Evolutionary conservation across 371 early-diverging fungal species (phyloP).

Genomic region (Conidiobolus incongruus): DNA sequence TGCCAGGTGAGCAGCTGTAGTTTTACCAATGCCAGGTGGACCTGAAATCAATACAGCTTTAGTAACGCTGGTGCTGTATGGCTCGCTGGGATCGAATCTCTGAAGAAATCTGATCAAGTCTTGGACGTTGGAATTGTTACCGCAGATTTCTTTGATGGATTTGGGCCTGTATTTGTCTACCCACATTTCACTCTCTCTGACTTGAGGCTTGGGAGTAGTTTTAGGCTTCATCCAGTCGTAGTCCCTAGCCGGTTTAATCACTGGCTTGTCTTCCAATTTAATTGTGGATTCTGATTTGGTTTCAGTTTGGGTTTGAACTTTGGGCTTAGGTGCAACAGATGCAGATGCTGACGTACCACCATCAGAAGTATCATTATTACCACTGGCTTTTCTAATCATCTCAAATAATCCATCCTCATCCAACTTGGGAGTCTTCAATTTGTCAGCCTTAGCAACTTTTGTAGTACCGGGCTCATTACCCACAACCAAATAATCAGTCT

Average conservation of each 20-base stretch:
- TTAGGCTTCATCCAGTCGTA: no score
- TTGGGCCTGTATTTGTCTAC: slow-evolving; percentile 92
- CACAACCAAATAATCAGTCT: slow-evolving; percentile 75
- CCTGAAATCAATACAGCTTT: slow-evolving; percentile 86
- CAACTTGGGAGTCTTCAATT: slow-evolving; percentile 25
- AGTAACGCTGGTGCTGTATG: slow-evolving; percentile 13
- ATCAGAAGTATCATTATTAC: neutral
- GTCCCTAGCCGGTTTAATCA: neutral
- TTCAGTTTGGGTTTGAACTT: no score
- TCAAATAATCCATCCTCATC: neutral
- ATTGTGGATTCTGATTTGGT: neutral
- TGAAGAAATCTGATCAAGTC: slow-evolving; percentile 51
- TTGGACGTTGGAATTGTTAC: slow-evolving; percentile 61
- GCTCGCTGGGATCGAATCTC: slow-evolving; percentile 18
- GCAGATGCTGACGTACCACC: slow-evolving; percentile 1
- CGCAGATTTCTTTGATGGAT: slow-evolving; percentile 63
- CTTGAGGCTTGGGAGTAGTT: no score
- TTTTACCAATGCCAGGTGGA: slow-evolving; percentile 98
- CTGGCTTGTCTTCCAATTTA: neutral
- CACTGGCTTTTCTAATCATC: neutral
- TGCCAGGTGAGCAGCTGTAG: slow-evolving; percentile 84
- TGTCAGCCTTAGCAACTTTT: slow-evolving; percentile 73
- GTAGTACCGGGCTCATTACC: slow-evolving; percentile 86
- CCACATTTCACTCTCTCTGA: no score
- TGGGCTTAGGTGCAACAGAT: no score